A percentile compares a stretch with the other conserved stretches of the same genome.
These are phyloP conservation scores for Quercus engelmannii DNA, from an alignment of 306 rosid genomes.

Conservation along the genomic window DNA sequence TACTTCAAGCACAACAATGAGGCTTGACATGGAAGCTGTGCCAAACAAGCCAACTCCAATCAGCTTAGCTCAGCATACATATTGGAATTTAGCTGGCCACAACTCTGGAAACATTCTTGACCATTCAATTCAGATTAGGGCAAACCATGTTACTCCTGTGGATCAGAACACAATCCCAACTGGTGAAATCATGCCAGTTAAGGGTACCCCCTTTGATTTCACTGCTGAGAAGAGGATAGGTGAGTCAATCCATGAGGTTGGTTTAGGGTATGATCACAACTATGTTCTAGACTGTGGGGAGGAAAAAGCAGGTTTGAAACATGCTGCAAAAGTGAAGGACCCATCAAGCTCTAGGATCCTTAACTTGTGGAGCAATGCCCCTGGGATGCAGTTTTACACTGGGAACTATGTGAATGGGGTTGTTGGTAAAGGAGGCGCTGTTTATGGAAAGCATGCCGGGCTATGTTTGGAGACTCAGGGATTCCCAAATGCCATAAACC, in stretches of 20 bases:
- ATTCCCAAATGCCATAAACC: constrained; percentile 80
- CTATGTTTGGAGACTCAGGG: constrained; percentile 96
- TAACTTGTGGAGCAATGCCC: constrained; percentile 75
- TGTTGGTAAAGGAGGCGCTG: constrained; percentile 66
- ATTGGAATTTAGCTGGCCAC: constrained; percentile 95
- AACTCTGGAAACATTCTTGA: constrained; percentile 63
- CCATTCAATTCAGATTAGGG: constrained; percentile 71
- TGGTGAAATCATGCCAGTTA: constrained; percentile 70
- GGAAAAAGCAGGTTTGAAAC: constrained; percentile 61
- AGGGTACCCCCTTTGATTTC: constrained; percentile 82
- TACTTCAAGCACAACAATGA: constrained; percentile 65
- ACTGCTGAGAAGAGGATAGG: constrained; percentile 71
- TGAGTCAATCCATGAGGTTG: constrained; percentile 59
- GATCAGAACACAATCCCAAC: constrained; percentile 68
- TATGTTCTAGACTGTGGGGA: constrained; percentile 78
- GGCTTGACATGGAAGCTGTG: constrained; percentile 95
- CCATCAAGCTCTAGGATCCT: constrained; percentile 82
- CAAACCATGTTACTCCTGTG: constrained; percentile 69
- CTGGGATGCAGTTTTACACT: constrained; percentile 94
- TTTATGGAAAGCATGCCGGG: constrained; percentile 77
- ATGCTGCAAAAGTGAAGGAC: constrained; percentile 79
- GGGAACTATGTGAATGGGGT: constrained; percentile 74
- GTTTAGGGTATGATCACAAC: constrained; percentile 85
- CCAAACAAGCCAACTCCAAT: constrained; percentile 75
- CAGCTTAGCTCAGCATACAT: constrained; percentile 87